Conservation (phyloP, 1,139 yeast genomes). For the Candida sanyaensis region DNA sequence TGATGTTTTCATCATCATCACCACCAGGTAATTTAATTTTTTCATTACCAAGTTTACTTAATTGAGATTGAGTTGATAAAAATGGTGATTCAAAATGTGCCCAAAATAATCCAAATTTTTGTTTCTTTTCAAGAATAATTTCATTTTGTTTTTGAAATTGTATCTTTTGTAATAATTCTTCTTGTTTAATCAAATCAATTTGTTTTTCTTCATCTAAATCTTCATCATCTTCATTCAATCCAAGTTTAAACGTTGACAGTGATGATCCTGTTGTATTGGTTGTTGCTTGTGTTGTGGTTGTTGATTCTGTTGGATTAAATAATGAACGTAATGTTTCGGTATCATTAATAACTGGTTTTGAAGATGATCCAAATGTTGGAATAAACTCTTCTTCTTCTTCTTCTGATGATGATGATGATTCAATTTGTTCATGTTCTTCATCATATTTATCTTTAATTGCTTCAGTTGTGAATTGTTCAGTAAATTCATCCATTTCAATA, state of each 20-base stretch:
- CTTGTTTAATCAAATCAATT: slow-evolving; percentile 23
- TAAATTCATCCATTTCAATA: slow-evolving; percentile 31
- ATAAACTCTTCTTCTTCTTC: slow-evolving; percentile 37
- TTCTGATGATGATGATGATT: slow-evolving; percentile 1
- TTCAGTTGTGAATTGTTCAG: slow-evolving; percentile 29
- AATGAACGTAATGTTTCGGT: slow-evolving; percentile 66
- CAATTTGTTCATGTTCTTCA: slow-evolving; percentile 22
- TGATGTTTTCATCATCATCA: slow-evolving; percentile 20
- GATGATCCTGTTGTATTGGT: slow-evolving; percentile 9
- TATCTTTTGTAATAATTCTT: slow-evolving; percentile 31
- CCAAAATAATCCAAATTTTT: slow-evolving; percentile 67
- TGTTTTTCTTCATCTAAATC: slow-evolving; percentile 31
- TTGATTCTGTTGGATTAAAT: slow-evolving; percentile 44
- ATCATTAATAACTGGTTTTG: slow-evolving; percentile 31
- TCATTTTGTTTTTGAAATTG: slow-evolving; percentile 31
- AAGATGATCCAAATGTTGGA: slow-evolving; percentile 47
- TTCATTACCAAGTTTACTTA: slow-evolving; percentile 55
- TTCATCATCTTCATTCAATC: slow-evolving; percentile 35
- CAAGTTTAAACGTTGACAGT: slow-evolving; percentile 29
- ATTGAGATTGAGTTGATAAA: slow-evolving; percentile 78
- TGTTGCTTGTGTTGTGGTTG: slow-evolving; percentile 10
- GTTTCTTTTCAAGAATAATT: slow-evolving; percentile 11
- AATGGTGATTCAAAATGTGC: slow-evolving; percentile 84
- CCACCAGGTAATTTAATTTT: slow-evolving; percentile 41
- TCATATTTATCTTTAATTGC: slow-evolving; percentile 26